A percentile compares a stretch with the other conserved stretches of the same genome.
Evolutionary conservation across 441 rosid genomes (phyloP).

Genomic region (Eutrema salsugineum): DNA sequence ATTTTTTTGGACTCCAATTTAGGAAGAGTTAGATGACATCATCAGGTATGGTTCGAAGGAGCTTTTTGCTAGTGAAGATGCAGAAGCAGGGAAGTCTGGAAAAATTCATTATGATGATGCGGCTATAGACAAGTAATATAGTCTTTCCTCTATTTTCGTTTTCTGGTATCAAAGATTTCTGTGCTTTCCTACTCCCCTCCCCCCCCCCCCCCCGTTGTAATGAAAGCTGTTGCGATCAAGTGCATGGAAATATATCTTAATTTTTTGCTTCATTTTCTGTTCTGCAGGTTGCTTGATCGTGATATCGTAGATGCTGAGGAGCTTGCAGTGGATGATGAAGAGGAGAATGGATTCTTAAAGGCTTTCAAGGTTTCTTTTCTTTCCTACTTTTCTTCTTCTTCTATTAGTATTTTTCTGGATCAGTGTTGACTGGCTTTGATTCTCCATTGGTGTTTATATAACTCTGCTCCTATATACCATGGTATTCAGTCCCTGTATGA

Average conservation of each 20-base stretch:
- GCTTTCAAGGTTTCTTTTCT: slow-evolving; percentile 76
- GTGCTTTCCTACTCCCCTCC: neutral
- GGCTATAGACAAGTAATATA: slow-evolving; percentile 81
- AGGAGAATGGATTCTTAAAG: slow-evolving; percentile 89
- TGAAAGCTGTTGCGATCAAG: neutral
- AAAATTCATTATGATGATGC: slow-evolving; percentile 97
- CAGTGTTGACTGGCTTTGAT: neutral
- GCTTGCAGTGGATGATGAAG: slow-evolving; percentile 78
- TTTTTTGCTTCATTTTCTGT: slow-evolving; percentile 15
- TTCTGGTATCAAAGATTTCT: neutral
- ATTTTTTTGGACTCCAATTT: slow-evolving; percentile 21
- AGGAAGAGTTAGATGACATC: slow-evolving; percentile 99
- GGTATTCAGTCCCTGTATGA: neutral
- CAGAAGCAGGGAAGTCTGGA: slow-evolving; percentile 92
- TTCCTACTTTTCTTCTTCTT: neutral
- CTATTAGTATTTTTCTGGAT: neutral
- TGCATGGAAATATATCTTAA: neutral
- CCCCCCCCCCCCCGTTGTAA: no score
- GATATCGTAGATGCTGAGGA: slow-evolving; percentile 81
- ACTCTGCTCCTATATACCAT: neutral
- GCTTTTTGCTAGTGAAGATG: slow-evolving; percentile 94
- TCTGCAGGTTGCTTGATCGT: slow-evolving; percentile 80
- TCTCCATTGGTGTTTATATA: neutral
- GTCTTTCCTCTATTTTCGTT: slow-evolving; percentile 12
- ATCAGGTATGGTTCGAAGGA: slow-evolving; percentile 98